Evolutionary conservation across 257 asterid genomes (phyloP), one percentile per base, ranked within the genome.

Genomic region (Craterostigma plantagineum): DNA sequence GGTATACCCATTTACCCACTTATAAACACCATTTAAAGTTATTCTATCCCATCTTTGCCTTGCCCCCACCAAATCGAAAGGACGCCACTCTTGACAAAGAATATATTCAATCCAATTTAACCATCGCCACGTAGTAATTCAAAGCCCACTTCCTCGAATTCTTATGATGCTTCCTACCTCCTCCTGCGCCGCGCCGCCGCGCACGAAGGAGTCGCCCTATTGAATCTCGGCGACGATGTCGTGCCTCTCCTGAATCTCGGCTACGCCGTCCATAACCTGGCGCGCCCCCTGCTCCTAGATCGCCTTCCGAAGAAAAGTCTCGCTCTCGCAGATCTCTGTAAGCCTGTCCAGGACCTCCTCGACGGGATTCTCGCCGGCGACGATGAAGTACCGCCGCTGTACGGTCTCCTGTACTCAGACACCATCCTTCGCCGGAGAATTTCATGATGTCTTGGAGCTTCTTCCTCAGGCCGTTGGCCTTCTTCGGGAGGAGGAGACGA

Each of bases 401-500:
- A 48, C 42, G 14, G 52, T 34, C 18, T 48, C 52, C 27, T 18
- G 52, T 48, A 48, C 52, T 48, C 52, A 33, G 42, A 23, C 3
- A 16, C 12, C 4, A 30, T 12, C 14, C 14, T 45, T 11, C 4
- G 45, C 10, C 92, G 46, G 9, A 77, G 67, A 4, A 40, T 35
- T 60, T 64, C 92, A 74, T 74, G 7, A 57, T 41, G 14, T 75
- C 86, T 39, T 66, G 71, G 14, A 77, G 73, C 58, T 74, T 74
- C 16, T 63, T 71, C 52, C 81, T 58, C 54, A 74, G 55, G 1
- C 92, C 92, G 55, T 74, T 74, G 13, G 75, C 92, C 9, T 74
- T 75, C 3, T 86, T 74, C 3, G 92, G n/a, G n/a, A n/a, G n/a
- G n/a, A n/a, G n/a, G n/a, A n/a, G n/a, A n/a, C n/a, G n/a, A n/a